Percentiles rank a stretch among this genome's conserved stretches.
phyloP scores from a whole-genome alignment of 1,139 yeast species.

The Citeromyces siamensis region DNA sequence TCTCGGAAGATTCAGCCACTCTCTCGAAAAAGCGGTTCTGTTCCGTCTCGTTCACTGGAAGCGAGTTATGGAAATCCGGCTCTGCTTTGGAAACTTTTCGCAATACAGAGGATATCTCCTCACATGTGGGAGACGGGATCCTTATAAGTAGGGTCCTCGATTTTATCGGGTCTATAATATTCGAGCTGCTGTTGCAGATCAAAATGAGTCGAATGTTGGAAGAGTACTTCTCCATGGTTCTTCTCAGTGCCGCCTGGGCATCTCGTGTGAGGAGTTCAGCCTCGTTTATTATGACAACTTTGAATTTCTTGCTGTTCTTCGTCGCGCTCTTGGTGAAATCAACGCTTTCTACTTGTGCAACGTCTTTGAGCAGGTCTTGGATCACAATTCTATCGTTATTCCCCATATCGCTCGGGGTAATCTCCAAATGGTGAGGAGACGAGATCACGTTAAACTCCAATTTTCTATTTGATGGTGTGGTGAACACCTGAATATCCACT shows the following conservation, averaged over 20 bases:
- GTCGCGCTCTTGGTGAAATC: slow-evolving; percentile 34
- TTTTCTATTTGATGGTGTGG: slow-evolving; percentile 59
- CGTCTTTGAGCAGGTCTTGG: slow-evolving; percentile 85
- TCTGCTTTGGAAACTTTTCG: slow-evolving; percentile 46
- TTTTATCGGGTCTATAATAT: slow-evolving; percentile 86
- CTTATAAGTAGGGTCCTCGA: slow-evolving; percentile 84
- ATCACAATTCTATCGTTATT: slow-evolving; percentile 90
- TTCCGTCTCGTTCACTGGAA: slow-evolving; percentile 26
- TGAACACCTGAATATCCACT: slow-evolving; percentile 80
- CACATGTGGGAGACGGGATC: slow-evolving; percentile 65
- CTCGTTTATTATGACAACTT: slow-evolving; percentile 87
- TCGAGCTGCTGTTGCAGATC: slow-evolving; percentile 82
- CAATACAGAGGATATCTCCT: slow-evolving; percentile 46
- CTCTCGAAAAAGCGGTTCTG: slow-evolving; percentile 28
- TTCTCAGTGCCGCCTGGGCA: slow-evolving; percentile 94
- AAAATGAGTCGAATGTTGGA: slow-evolving; percentile 73
- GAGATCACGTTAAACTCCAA: slow-evolving; percentile 86
- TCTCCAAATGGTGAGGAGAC: slow-evolving; percentile 82
- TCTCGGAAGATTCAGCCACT: slow-evolving; percentile 43
- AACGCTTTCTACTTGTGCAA: slow-evolving; percentile 92
- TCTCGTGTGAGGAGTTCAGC: slow-evolving; percentile 89
- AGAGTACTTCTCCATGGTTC: slow-evolving; percentile 97
- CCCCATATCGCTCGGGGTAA: slow-evolving; percentile 96
- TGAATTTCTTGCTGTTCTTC: slow-evolving; percentile 53
- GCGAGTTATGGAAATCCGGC: slow-evolving; percentile 28